Evolutionary conservation across 371 early-diverging fungal genomes (phyloP), one percentile per base, ranked within the genome.

Genomic region (Dichotomocladium elegans): DNA sequence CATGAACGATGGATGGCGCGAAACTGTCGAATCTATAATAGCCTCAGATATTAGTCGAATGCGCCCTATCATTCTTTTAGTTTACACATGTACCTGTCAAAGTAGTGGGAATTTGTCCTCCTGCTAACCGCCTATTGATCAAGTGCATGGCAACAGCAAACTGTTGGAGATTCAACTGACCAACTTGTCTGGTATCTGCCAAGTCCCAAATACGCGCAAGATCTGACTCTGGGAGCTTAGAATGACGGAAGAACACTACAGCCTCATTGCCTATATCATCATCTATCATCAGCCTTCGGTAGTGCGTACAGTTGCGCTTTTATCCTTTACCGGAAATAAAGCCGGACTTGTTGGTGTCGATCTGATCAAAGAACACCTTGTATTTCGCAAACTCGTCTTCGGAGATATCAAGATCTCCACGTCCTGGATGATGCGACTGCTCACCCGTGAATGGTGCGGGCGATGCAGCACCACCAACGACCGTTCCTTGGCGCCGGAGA

Each of bases 181-280:
- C 85, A 34, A 67, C 55, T 21, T 63, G 70, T 15, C 58, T 53
- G 24, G 66, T 65, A 58, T 80, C 80, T 7, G 86, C 76, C 53
- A 83, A 62, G 57, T 85, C 84, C 87, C 92, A 91, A 46, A 91
- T 85, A 30, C 72, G 75, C 17, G 90, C 90, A 44, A 91, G 62
- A 21, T 73, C 82, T 0, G 68, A 45, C 27, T 85, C 85, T 3
- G 86, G 77, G 47, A 91, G 64, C 24, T 85, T 82, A 1, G 92
- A 90, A 52, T 87, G 86, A 50, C 82, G 72, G 47, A 91, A 91
- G 54, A 89, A 89, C 14, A 79, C 77, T 6, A 83, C 82, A 2
- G 90, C 88, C 37, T 86, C 89, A 8, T 81, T 82, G 21, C 83
- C 82, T 74, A 61, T 25, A n/a, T 30, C 15, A n/a, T n/a, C n/a